Conservation (phyloP, 352 stramenopile genomes). For the Peronospora belbahrii region DNA sequence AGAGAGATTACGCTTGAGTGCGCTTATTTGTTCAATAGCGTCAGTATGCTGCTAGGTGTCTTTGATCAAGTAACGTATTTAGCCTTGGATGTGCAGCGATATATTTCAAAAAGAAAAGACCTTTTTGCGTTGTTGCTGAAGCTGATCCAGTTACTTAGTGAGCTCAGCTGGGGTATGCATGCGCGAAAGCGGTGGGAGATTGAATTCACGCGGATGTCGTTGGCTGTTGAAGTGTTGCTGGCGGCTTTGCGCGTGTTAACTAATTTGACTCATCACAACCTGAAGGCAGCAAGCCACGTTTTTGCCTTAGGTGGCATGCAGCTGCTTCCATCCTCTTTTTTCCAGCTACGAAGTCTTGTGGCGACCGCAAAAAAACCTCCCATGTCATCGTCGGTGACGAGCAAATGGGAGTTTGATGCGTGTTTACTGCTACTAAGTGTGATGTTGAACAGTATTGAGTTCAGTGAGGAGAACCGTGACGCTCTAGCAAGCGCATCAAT, state of each 20-base stretch:
- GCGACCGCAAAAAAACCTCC: background rate
- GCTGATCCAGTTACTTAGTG: conserved; percentile 29
- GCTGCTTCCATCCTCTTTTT: conserved; percentile 41
- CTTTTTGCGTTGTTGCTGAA: conserved; percentile 37
- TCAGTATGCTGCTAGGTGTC: conserved; percentile 42
- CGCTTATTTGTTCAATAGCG: conserved; percentile 24
- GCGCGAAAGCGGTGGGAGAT: conserved; percentile 19
- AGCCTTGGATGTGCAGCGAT: conserved; percentile 33
- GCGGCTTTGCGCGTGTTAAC: conserved; percentile 52
- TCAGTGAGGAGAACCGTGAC: conserved; percentile 43
- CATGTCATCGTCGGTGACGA: conserved; percentile 8
- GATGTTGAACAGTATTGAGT: conserved; percentile 65
- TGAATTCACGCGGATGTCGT: conserved; percentile 21
- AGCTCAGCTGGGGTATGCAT: conserved; percentile 28
- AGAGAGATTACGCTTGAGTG: conserved; percentile 10
- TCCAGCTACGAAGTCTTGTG: conserved; percentile 17
- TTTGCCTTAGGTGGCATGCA: conserved; percentile 30
- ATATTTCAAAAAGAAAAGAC: conserved; percentile 28
- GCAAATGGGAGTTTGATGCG: conserved; percentile 52
- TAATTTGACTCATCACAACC: conserved; percentile 75
- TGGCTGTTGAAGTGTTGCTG: conserved; percentile 39
- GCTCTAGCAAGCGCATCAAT: conserved; percentile 19
- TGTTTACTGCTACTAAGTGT: conserved; percentile 55
- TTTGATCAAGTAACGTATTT: conserved; percentile 69
- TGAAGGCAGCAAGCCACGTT: conserved; percentile 37